phyloP scores from a whole-genome alignment of 148 eudicot species.

The Drosera capensis region DNA sequence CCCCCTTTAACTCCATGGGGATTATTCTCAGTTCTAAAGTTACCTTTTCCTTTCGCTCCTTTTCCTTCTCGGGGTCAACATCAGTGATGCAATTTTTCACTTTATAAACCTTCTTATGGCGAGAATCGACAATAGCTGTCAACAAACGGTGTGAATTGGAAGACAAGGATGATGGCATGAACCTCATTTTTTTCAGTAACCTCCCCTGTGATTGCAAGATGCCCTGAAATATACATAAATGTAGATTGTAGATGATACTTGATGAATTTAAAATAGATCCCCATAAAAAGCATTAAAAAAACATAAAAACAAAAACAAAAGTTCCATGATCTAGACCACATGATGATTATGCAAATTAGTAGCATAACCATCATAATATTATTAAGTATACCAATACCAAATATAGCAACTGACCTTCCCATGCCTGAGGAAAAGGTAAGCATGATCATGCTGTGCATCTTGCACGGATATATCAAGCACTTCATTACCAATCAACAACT shows the following conservation, averaged over 20 bases:
- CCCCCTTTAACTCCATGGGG: background rate
- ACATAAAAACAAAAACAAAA: background rate
- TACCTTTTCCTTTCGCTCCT: slow-evolving; percentile 85
- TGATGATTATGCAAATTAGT: background rate
- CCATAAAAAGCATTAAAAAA: too few species aligned
- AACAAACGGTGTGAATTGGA: slow-evolving; percentile 85
- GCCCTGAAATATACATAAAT: slow-evolving; percentile 28
- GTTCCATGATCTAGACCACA: background rate
- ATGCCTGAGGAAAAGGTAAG: slow-evolving; percentile 77
- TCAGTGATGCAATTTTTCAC: slow-evolving; percentile 91
- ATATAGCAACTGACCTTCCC: slow-evolving; percentile 41
- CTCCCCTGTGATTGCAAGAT: slow-evolving; percentile 92
- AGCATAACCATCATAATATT: background rate
- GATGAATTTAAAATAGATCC: background rate
- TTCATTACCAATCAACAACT: slow-evolving; percentile 83
- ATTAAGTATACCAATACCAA: background rate
- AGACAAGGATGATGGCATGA: slow-evolving; percentile 90
- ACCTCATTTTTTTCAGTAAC: slow-evolving; percentile 68
- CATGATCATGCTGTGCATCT: slow-evolving; percentile 94
- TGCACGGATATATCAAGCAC: slow-evolving; percentile 93
- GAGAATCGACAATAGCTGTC: slow-evolving; percentile 89
- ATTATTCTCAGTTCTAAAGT: background rate
- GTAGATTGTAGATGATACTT: background rate
- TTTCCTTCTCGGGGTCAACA: slow-evolving; percentile 97
- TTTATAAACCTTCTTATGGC: slow-evolving; percentile 82